Percentiles rank a stretch among this genome's conserved stretches.
Conservation (phyloP, 768 basidiomycete genomes). For the Xerocomellus chrysenteron region DNA sequence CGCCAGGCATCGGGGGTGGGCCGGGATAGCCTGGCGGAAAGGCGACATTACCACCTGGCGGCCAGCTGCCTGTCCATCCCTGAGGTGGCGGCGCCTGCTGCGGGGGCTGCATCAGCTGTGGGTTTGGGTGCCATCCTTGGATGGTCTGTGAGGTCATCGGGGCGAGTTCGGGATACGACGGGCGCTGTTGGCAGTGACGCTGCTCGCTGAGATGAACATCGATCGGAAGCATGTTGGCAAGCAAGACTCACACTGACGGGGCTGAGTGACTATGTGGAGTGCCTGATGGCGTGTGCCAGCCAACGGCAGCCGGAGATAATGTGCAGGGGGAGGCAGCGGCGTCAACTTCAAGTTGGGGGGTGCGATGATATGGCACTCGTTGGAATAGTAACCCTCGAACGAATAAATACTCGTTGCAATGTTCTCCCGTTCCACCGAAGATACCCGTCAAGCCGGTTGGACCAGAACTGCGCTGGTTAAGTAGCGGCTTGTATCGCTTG, state of each 20-base stretch:
- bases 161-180: background rate
- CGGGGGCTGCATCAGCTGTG: slow-evolving; percentile 32
- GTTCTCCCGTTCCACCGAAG: slow-evolving; percentile 7
- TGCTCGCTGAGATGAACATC: slow-evolving; percentile 6
- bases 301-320: slow-evolving; percentile 1
- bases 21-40: slow-evolving; percentile 38
- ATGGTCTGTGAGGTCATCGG: slow-evolving; percentile 24
- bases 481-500: background rate
- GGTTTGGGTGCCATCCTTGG: slow-evolving; percentile 35
- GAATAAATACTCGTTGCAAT: slow-evolving; percentile 11
- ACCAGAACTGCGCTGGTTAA: background rate
- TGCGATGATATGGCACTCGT: background rate
- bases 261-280: background rate
- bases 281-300: background rate
- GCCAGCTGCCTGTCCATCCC: slow-evolving; percentile 41
- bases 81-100: slow-evolving; percentile 22
- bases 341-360: background rate
- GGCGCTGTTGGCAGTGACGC: background rate
- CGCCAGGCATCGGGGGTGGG: slow-evolving; percentile 57
- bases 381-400: background rate
- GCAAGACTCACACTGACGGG: slow-evolving; percentile 1
- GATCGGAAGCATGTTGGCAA: background rate
- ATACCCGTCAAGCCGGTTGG: slow-evolving; percentile 22
- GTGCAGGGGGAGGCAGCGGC: background rate
- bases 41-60: slow-evolving; percentile 26